phyloP scores from a whole-genome alignment of 331 rosid genomes.

The Erythrophleum ivorense region DNA sequence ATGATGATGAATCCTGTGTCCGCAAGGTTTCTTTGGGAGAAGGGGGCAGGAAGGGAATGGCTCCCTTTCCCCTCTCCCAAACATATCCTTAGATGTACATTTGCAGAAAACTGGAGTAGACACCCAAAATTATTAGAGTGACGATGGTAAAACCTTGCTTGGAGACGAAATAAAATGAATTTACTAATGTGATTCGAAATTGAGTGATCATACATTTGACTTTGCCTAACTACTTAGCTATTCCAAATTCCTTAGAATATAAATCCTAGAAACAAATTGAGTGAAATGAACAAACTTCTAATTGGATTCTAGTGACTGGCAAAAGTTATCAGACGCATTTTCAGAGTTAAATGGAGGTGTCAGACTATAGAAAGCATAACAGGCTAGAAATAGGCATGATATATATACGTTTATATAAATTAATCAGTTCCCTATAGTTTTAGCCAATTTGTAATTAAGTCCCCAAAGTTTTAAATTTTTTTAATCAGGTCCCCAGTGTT shows the following conservation, averaged over 20 bases:
- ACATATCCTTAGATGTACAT: background rate
- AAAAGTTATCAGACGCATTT: background rate
- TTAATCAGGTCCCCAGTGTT: too few species aligned
- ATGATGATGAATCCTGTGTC: conserved; percentile 14
- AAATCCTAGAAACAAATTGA: background rate
- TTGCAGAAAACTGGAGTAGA: background rate
- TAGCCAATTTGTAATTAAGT: too few species aligned
- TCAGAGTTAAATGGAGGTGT: conserved; percentile 4
- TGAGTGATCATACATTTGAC: background rate
- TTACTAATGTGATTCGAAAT: background rate
- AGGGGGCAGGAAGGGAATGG: background rate
- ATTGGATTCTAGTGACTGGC: background rate
- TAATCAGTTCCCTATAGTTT: too few species aligned
- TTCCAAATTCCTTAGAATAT: conserved; percentile 1
- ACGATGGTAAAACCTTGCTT: background rate
- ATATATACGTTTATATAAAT: too few species aligned
- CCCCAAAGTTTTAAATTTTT: too few species aligned
- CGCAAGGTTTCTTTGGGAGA: background rate
- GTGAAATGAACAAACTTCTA: background rate
- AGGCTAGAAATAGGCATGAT: background rate
- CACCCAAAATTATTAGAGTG: background rate
- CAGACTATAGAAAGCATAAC: background rate
- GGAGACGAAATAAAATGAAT: background rate
- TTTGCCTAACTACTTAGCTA: background rate
- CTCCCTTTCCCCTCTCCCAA: background rate